Evolutionary conservation across 108 stramenopile species (phyloP), one percentile per base, ranked within the genome.

Genomic region (Aureococcus anophagefferens): DNA sequence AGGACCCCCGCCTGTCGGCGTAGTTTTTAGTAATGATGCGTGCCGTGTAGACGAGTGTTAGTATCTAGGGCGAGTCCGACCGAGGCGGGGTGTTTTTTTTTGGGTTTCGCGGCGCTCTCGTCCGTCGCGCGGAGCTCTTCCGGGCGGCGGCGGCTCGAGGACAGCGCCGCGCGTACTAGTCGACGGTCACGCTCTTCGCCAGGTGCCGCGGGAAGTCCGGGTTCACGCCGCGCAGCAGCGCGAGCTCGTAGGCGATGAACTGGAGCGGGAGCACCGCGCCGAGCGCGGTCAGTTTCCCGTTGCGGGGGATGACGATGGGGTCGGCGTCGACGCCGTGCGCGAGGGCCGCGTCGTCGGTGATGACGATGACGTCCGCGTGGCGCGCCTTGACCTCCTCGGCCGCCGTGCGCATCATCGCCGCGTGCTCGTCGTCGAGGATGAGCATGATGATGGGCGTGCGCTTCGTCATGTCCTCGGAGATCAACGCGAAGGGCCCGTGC

Each of bases 121-220:
- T n/a, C n/a, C n/a, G n/a, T n/a, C n/a, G n/a, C n/a, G n/a, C n/a
- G n/a, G n/a, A n/a, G n/a, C n/a, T n/a, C n/a, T n/a, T n/a, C n/a
- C n/a, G n/a, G n/a, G n/a, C n/a, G n/a, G n/a, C n/a, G n/a, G n/a
- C n/a, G n/a, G n/a, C n/a, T n/a, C n/a, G n/a, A n/a, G n/a, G n/a
- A n/a, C n/a, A n/a, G n/a, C n/a, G n/a, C n/a, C n/a, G n/a, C n/a
- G n/a, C n/a, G n/a, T n/a, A n/a, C 13, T 44, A 99, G 77, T 99
- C 98, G 30, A 96, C 95, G 30, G 98, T 99, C 29, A 99, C 98
- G n/a, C 93, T 91, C 86, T 99, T 99, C 51, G 99, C 99, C 64
- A 99, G 87, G 80, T 99, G 98, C 29, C 99, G 83, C 29, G 99
- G 99, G 35, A 90, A 93, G 75, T 99, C 99, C 30, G 97, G 96